These are phyloP conservation scores for Diaporthe longicolla DNA, from an alignment of 2,329 filamentous ascomycete genomes.

Conservation along the genomic window DNA sequence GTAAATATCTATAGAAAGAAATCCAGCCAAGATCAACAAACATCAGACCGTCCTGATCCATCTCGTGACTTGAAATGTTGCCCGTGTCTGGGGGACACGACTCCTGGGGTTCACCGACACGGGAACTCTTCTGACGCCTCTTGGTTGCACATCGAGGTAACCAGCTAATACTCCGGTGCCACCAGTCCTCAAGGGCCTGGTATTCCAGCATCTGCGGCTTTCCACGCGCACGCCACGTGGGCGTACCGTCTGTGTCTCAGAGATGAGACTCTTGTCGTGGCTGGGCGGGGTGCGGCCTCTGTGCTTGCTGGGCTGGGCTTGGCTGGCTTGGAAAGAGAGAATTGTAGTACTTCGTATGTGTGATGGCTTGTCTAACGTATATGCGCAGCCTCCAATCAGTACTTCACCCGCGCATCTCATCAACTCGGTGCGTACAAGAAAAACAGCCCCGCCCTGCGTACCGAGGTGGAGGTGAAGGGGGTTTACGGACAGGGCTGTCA, in stretches of 20 bases:
- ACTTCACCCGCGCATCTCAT: too few relatives aligned
- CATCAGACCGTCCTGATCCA: neutral
- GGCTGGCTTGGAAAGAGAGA: too few relatives aligned
- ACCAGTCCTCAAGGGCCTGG: slow-evolving; percentile 1
- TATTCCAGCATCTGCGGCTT: neutral
- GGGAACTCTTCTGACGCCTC: neutral
- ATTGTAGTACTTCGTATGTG: neutral
- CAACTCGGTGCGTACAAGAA: too few relatives aligned
- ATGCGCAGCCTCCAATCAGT: neutral
- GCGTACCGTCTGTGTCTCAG: slow-evolving; percentile 15
- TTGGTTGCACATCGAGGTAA: neutral
- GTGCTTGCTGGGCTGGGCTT: neutral
- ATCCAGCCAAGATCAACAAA: slow-evolving; percentile 29
- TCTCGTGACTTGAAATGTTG: neutral
- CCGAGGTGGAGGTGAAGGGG: neutral
- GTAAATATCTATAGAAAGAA: slow-evolving; percentile 41
- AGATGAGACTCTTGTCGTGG: slow-evolving; percentile 9
- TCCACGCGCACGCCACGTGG: slow-evolving; percentile 32
- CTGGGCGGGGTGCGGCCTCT: neutral
- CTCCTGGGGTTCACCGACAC: neutral
- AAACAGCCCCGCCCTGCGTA: too few relatives aligned
- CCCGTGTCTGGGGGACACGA: neutral
- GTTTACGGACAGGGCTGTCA: neutral
- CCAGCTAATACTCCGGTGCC: neutral
- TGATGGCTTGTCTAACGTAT: too few relatives aligned